Percentiles rank a stretch among this genome's conserved stretches.
These are phyloP conservation scores for Cryphonectria japonica DNA, from an alignment of 2,329 filamentous ascomycete species.

Conservation along the genomic window DNA sequence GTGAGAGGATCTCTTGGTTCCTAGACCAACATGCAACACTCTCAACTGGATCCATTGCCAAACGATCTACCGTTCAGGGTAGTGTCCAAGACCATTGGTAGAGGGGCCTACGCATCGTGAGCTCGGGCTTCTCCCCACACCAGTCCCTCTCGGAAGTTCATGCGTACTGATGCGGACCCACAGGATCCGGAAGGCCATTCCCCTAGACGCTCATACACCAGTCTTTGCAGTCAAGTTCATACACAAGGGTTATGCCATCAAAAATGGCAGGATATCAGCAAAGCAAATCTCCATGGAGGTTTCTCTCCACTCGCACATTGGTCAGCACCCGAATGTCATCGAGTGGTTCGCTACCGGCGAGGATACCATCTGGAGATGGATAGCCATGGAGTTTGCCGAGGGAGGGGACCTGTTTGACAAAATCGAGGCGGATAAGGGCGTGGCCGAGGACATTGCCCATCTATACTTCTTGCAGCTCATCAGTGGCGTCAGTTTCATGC, in stretches of 20 bases:
- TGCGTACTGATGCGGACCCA: slow-evolving; percentile 30
- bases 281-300: slow-evolving; percentile 94
- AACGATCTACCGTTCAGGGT: slow-evolving; percentile 87
- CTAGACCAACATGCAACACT: slow-evolving; percentile 62
- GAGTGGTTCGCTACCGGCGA: slow-evolving; percentile 88
- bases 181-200: slow-evolving; percentile 92
- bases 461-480: slow-evolving; percentile 94
- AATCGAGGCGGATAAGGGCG: slow-evolving; percentile 95
- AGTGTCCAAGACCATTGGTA: slow-evolving; percentile 93
- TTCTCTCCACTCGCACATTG: slow-evolving; percentile 84
- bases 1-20: background rate
- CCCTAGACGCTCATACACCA: slow-evolving; percentile 68
- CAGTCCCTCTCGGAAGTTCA: slow-evolving; percentile 24
- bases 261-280: slow-evolving; percentile 82
- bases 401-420: slow-evolving; percentile 98
- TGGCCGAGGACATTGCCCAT: slow-evolving; percentile 93
- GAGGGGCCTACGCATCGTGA: slow-evolving; percentile 96
- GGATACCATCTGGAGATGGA: slow-evolving; percentile 89
- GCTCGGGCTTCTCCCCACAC: slow-evolving; percentile 33
- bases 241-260: slow-evolving; percentile 92
- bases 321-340: slow-evolving; percentile 90
- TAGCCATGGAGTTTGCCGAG: slow-evolving; percentile 95
- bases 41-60: slow-evolving; percentile 87
- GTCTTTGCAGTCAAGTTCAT: slow-evolving; percentile 98
- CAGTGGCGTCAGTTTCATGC: slow-evolving; percentile 90